Conservation (phyloP, 345 rosid species). For the Melastoma malabathricum region DNA sequence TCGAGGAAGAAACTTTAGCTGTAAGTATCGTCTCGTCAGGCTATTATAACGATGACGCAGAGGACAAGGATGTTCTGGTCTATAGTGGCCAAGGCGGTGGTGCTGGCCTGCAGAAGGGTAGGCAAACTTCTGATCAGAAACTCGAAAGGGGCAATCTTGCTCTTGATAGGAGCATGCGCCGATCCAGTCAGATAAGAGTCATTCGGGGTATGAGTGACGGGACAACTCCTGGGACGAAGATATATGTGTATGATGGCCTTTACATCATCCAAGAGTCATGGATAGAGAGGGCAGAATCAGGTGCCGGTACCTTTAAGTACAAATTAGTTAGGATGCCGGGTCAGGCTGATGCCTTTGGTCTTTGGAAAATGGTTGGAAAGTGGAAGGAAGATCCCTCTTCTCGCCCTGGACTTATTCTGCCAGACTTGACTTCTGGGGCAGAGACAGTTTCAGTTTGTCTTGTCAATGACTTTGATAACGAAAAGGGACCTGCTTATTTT, state of each 20-base stretch:
- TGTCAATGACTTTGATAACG: constrained; percentile 74
- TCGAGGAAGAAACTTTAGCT: constrained; percentile 55
- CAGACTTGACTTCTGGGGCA: constrained; percentile 74
- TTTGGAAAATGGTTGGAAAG: constrained; percentile 54
- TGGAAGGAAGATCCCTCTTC: constrained; percentile 44
- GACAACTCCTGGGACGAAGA: constrained; percentile 24
- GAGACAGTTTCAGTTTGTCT: constrained; percentile 63
- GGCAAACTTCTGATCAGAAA: constrained; percentile 50
- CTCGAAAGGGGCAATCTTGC: constrained; percentile 91
- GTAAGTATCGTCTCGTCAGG: constrained; percentile 75
- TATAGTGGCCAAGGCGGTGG: constrained; percentile 78
- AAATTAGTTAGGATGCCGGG: constrained; percentile 52
- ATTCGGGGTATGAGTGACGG: constrained; percentile 56
- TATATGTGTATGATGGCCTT: constrained; percentile 70
- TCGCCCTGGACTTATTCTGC: constrained; percentile 52
- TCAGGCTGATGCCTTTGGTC: constrained; percentile 47
- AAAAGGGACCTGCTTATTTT: constrained; percentile 69
- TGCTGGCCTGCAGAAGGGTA: constrained; percentile 17
- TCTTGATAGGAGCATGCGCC: constrained; percentile 61
- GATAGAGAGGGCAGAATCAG: constrained; percentile 68
- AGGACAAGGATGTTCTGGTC: constrained; percentile 49
- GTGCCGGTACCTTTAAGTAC: constrained; percentile 62
- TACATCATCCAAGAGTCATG: constrained; percentile 60
- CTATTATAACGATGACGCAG: constrained; percentile 57
- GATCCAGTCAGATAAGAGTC: constrained; percentile 61